Percentiles rank a stretch among this genome's conserved stretches.
phyloP scores from a whole-genome alignment of 2,329 filamentous ascomycete genomes.

The Fusarium graminum region DNA sequence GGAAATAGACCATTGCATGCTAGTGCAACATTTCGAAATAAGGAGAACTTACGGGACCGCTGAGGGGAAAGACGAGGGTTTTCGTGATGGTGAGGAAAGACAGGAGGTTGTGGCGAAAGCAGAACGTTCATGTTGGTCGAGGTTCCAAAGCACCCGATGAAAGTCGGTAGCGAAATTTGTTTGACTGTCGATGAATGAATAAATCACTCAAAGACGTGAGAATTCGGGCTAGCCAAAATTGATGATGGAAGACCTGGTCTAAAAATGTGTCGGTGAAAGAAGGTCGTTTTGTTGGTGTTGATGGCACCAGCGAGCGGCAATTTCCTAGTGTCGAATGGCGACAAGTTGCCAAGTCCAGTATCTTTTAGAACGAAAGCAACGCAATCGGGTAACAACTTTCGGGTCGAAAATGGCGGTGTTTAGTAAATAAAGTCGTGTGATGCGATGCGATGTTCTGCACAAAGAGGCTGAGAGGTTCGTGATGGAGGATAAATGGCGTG shows the following conservation, averaged over 20 bases:
- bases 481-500: slow-evolving; percentile 13
- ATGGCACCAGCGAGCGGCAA: slow-evolving; percentile 7
- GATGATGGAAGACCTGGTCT: not conserved
- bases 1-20: slow-evolving; percentile 1
- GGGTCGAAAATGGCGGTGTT: not conserved
- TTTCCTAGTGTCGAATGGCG: slow-evolving; percentile 9
- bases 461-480: slow-evolving; percentile 6
- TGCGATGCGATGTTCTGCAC: not conserved
- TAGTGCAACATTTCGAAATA: not conserved
- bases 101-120: slow-evolving; percentile 70
- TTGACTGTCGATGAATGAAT: slow-evolving; percentile 32
- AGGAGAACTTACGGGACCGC: slow-evolving; percentile 64
- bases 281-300: slow-evolving; percentile 8
- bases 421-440: not conserved
- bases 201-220: slow-evolving; percentile 22
- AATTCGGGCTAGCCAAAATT: slow-evolving; percentile 9
- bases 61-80: slow-evolving; percentile 66
- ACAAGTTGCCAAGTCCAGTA: slow-evolving; percentile 7
- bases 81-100: slow-evolving; percentile 71
- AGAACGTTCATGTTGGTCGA: slow-evolving; percentile 70
- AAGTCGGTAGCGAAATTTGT: slow-evolving; percentile 16
- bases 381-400: not conserved
- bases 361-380: slow-evolving; percentile 5
- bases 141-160: slow-evolving; percentile 13
- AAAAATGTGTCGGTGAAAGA: slow-evolving; percentile 4